Conservation (phyloP, 1,284 basidiomycete species). For the Irpex rosettiformis region DNA sequence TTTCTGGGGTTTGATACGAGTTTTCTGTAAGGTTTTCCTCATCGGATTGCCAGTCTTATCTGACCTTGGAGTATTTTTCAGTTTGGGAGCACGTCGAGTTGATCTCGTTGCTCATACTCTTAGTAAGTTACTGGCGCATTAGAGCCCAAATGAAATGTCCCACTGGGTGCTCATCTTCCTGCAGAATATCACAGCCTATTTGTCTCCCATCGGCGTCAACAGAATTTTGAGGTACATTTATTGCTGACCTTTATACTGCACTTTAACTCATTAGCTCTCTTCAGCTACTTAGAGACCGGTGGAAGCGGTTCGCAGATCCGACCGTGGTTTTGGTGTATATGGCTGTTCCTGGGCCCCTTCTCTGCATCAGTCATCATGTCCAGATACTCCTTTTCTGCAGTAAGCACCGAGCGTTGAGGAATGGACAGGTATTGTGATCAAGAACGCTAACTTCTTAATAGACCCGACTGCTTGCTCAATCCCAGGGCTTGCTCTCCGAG, state of each 20-base stretch:
- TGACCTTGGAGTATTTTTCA: background rate
- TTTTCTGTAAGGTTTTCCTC: slow-evolving; percentile 15
- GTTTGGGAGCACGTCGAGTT: slow-evolving; percentile 3
- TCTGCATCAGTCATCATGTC: slow-evolving; percentile 35
- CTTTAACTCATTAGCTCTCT: too few relatives aligned
- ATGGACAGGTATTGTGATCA: background rate
- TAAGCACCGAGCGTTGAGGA: too few relatives aligned
- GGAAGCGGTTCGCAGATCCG: slow-evolving; percentile 34
- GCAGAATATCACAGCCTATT: background rate
- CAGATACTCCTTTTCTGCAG: slow-evolving; percentile 31
- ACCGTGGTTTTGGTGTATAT: slow-evolving; percentile 62
- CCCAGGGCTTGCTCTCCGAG: slow-evolving; percentile 59
- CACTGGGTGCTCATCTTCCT: background rate
- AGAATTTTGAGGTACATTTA: slow-evolving; percentile 34
- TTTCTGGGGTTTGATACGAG: slow-evolving; percentile 6
- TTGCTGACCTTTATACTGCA: too few relatives aligned
- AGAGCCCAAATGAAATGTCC: slow-evolving; percentile 9
- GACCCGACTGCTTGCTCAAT: slow-evolving; percentile 38
- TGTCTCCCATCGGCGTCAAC: slow-evolving; percentile 24
- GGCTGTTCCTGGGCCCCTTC: slow-evolving; percentile 52
- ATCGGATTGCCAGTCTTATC: slow-evolving; percentile 17
- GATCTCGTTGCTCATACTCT: background rate
- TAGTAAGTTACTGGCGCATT: slow-evolving; percentile 21
- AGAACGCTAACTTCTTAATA: background rate
- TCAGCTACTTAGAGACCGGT: slow-evolving; percentile 39